phyloP scores from a whole-genome alignment of 106 monocot genomes.

The Narthecium ossifragum region DNA sequence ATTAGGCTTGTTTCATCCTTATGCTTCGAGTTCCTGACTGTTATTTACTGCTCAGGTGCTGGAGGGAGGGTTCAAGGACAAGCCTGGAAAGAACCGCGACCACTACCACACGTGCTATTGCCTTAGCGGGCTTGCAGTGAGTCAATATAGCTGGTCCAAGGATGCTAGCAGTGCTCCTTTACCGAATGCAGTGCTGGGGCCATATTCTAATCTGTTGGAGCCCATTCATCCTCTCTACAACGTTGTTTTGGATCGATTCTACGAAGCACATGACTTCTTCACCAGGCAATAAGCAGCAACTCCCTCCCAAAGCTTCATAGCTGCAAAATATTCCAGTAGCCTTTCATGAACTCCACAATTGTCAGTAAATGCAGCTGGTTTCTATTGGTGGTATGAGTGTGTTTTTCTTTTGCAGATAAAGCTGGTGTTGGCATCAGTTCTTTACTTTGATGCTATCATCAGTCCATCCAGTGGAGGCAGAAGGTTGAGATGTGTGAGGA shows the following conservation, averaged over 20 bases:
- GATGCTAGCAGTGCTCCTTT: conserved; percentile 26
- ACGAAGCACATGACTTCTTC: conserved; percentile 44
- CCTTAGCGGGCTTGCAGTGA: conserved; percentile 82
- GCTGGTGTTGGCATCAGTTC: too few species aligned
- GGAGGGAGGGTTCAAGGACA: conserved; percentile 95
- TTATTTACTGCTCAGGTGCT: too few species aligned
- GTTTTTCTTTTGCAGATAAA: too few species aligned
- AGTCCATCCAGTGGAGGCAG: too few species aligned
- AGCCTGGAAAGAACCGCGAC: conserved; percentile 76
- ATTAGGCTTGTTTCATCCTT: too few species aligned
- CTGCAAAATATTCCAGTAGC: background rate
- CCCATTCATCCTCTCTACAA: conserved; percentile 86
- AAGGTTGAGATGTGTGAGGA: too few species aligned
- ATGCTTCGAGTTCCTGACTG: too few species aligned
- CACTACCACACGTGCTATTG: conserved; percentile 94
- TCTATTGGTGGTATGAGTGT: too few species aligned
- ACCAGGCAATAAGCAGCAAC: too few species aligned
- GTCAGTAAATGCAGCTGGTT: too few species aligned
- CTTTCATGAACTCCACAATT: too few species aligned
- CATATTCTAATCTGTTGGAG: conserved; percentile 73
- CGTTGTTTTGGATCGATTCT: conserved; percentile 54
- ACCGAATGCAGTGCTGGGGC: conserved; percentile 60
- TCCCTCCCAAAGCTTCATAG: background rate
- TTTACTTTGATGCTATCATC: too few species aligned
- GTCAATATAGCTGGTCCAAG: conserved; percentile 68